Conservation (phyloP, 2,329 filamentous ascomycete species). For the Pleurostoma richardsiae region DNA sequence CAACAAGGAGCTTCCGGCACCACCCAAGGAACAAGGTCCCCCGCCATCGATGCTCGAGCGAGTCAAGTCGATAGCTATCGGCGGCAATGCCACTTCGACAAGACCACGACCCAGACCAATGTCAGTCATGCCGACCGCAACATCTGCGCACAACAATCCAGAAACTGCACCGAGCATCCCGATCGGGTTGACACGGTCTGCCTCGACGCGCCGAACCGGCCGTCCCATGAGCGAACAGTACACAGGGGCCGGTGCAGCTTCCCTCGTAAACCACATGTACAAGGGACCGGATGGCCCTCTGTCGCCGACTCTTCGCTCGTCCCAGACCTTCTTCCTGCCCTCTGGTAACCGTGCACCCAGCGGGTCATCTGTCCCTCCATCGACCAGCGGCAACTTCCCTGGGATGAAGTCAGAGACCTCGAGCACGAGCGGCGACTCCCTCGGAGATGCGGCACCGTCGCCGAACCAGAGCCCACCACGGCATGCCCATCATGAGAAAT, state of each 20-base stretch:
- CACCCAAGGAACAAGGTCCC: slow-evolving; percentile 42
- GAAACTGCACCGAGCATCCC: slow-evolving; percentile 73
- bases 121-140: slow-evolving; percentile 44
- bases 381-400: slow-evolving; percentile 58
- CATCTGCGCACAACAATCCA: slow-evolving; percentile 51
- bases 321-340: slow-evolving; percentile 58
- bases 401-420: slow-evolving; percentile 63
- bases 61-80: slow-evolving; percentile 55
- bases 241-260: slow-evolving; percentile 50
- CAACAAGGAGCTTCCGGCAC: slow-evolving; percentile 81
- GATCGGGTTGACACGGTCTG: slow-evolving; percentile 53
- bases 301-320: slow-evolving; percentile 55
- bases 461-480: slow-evolving; percentile 48
- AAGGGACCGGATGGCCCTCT: slow-evolving; percentile 62
- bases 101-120: slow-evolving; percentile 50
- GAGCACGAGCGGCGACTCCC: slow-evolving; percentile 64
- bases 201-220: slow-evolving; percentile 34
- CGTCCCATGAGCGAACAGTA: slow-evolving; percentile 62
- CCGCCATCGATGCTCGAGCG: slow-evolving; percentile 52
- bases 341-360: slow-evolving; percentile 43
- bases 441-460: slow-evolving; percentile 47
- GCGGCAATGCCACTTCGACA: slow-evolving; percentile 18
- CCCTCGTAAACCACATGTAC: slow-evolving; percentile 87
- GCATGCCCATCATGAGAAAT: slow-evolving; percentile 46
- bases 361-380: slow-evolving; percentile 29